Conservation (phyloP, 306 rosid genomes). For the Corylus heterophylla region DNA sequence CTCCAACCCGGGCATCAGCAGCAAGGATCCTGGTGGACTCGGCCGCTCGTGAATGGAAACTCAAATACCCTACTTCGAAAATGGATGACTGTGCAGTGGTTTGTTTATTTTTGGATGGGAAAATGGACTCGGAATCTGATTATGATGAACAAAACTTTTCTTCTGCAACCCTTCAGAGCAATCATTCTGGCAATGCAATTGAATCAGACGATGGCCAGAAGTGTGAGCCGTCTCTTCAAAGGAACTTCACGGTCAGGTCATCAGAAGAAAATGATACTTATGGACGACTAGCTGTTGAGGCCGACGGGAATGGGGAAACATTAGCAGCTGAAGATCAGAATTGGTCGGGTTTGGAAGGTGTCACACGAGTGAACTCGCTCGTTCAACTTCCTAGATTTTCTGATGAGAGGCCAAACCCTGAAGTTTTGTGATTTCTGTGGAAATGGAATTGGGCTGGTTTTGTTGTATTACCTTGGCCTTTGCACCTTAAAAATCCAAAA, state of each 20-base stretch:
- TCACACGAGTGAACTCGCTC: constrained; percentile 92
- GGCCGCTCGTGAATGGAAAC: constrained; percentile 88
- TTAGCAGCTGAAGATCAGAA: constrained; percentile 73
- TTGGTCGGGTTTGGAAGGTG: constrained; percentile 98
- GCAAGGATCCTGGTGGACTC: constrained; percentile 80
- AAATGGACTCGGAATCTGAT: constrained; percentile 96
- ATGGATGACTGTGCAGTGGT: constrained; percentile 99
- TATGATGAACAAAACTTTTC: constrained; percentile 81
- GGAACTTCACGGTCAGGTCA: constrained; percentile 84
- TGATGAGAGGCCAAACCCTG: constrained; percentile 60
- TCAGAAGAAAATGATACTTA: constrained; percentile 64
- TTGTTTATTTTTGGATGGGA: constrained; percentile 82
- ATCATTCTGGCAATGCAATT: constrained; percentile 73
- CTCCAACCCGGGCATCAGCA: constrained; percentile 70
- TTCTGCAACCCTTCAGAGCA: constrained; percentile 88
- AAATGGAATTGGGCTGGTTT: constrained; percentile 27
- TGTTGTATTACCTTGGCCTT: constrained; percentile 31
- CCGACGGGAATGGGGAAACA: constrained; percentile 48
- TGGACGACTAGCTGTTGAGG: constrained; percentile 42
- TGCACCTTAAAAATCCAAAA: constrained; percentile 37
- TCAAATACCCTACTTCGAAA: constrained; percentile 88
- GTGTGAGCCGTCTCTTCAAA: constrained; percentile 74
- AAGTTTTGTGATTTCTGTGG: constrained; percentile 36
- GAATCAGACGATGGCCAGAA: constrained; percentile 89
- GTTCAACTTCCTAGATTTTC: constrained; percentile 98